Evolutionary conservation across 257 asterid species (phyloP).

Genomic region (Primulina huaijiensis): DNA sequence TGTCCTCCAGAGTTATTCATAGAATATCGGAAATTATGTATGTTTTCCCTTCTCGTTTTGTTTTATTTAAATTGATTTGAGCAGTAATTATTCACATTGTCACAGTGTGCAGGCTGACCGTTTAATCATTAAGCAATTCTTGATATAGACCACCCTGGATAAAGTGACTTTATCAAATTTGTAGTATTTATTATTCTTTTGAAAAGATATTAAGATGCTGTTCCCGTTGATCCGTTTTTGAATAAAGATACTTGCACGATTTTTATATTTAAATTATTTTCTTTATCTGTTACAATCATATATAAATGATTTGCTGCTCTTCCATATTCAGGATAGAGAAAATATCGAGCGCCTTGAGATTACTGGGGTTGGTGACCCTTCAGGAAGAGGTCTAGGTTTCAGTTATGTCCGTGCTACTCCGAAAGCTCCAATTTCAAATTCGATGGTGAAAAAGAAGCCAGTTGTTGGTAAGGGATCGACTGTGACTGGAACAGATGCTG

Average conservation of each 20-base stretch:
- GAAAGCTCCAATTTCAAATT: conserved; percentile 80
- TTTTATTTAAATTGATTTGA: too few relatives aligned
- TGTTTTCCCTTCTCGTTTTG: too few relatives aligned
- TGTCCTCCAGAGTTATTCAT: not conserved
- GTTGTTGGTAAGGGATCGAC: conserved; percentile 86
- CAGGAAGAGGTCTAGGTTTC: conserved; percentile 98
- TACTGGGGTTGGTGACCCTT: conserved; percentile 98
- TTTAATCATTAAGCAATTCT: not conserved
- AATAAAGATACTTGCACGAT: not conserved
- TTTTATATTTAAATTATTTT: too few relatives aligned
- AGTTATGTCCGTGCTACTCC: conserved; percentile 90
- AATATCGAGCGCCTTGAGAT: conserved; percentile 95
- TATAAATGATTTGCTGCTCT: conserved; percentile 20
- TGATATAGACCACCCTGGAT: not conserved
- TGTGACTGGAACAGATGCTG: conserved; percentile 99
- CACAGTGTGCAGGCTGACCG: not conserved
- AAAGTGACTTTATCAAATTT: not conserved
- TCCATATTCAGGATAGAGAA: conserved; percentile 70
- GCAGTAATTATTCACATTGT: not conserved
- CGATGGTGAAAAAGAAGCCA: conserved; percentile 74
- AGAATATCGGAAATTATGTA: not conserved
- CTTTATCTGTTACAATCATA: not conserved
- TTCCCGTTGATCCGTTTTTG: not conserved
- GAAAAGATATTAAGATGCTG: not conserved
- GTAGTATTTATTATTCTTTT: not conserved